These are phyloP conservation scores for Aspergillus olivimuriae DNA, from an alignment of 495 filamentous ascomycete genomes.

Conservation along the genomic window DNA sequence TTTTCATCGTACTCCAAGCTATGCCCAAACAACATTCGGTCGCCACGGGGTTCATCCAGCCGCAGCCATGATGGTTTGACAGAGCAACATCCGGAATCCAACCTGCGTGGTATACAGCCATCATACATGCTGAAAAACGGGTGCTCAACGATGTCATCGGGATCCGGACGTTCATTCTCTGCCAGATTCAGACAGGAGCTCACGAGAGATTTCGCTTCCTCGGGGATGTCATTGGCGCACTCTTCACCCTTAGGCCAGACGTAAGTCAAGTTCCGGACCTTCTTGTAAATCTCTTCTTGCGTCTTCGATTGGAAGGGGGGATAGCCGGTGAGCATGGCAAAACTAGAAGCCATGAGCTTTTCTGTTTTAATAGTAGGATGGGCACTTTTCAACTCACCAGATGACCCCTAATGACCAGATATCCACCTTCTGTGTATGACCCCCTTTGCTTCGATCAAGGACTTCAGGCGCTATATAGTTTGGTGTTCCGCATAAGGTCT, in stretches of 20 bases:
- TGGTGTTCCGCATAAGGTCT: constrained; percentile 91
- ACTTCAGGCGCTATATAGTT: constrained; percentile 99
- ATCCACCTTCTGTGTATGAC: constrained; percentile 90
- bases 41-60: constrained; percentile 38
- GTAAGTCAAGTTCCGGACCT: constrained; percentile 64
- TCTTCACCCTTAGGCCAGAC: constrained; percentile 63
- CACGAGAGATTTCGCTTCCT: constrained; percentile 71
- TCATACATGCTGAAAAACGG: constrained; percentile 67
- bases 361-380: constrained; percentile 9
- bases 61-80: constrained; percentile 42
- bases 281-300: constrained; percentile 78
- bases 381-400: constrained; percentile 50
- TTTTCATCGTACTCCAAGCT: constrained; percentile 42
- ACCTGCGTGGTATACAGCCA: constrained; percentile 42
- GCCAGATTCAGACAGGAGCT: constrained; percentile 65
- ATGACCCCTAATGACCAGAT: constrained; percentile 97
- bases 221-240: constrained; percentile 41
- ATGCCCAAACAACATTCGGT: constrained; percentile 40
- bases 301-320: constrained; percentile 85
- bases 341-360: constrained; percentile 37
- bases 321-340: constrained; percentile 85
- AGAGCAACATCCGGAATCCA: constrained; percentile 37
- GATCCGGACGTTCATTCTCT: constrained; percentile 65
- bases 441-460: constrained; percentile 65
- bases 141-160: constrained; percentile 77